Conservation (phyloP, 2,329 filamentous ascomycete species). For the Myriangium duriaei region DNA sequence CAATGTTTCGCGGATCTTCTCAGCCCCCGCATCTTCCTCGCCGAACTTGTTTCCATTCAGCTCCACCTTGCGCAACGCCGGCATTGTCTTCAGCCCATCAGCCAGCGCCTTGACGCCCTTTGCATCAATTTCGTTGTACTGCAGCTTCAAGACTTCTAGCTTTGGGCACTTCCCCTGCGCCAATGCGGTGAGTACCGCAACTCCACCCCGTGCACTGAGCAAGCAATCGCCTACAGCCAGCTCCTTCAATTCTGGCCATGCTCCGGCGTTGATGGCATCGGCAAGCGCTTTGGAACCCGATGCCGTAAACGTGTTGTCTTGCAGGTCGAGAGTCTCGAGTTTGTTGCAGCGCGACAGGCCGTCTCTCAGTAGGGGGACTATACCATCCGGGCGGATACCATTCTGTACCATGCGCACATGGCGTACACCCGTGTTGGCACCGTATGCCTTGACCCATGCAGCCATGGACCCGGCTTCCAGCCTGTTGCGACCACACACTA, state of each 20-base stretch:
- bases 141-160: slow-evolving; percentile 68
- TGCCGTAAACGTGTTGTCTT: slow-evolving; percentile 93
- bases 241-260: slow-evolving; percentile 65
- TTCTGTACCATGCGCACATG: slow-evolving; percentile 97
- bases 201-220: slow-evolving; percentile 62
- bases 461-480: slow-evolving; percentile 94
- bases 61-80: slow-evolving; percentile 71
- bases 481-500: slow-evolving; percentile 91
- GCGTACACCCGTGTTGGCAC: slow-evolving; percentile 66
- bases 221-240: slow-evolving; percentile 83
- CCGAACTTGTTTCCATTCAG: slow-evolving; percentile 92
- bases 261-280: slow-evolving; percentile 48
- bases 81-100: slow-evolving; percentile 39
- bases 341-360: slow-evolving; percentile 59
- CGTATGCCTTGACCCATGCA: slow-evolving; percentile 82
- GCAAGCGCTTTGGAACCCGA: slow-evolving; percentile 68
- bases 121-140: slow-evolving; percentile 88
- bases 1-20: slow-evolving; percentile 51
- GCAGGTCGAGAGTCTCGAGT: slow-evolving; percentile 72
- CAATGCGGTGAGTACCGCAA: slow-evolving; percentile 61
- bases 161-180: slow-evolving; percentile 63
- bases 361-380: slow-evolving; percentile 64
- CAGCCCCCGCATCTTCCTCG: slow-evolving; percentile 67
- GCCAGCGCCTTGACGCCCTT: slow-evolving; percentile 61
- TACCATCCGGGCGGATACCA: slow-evolving; percentile 88